phyloP scores from a whole-genome alignment of 768 basidiomycete genomes.

The Collybiopsis confluens region DNA sequence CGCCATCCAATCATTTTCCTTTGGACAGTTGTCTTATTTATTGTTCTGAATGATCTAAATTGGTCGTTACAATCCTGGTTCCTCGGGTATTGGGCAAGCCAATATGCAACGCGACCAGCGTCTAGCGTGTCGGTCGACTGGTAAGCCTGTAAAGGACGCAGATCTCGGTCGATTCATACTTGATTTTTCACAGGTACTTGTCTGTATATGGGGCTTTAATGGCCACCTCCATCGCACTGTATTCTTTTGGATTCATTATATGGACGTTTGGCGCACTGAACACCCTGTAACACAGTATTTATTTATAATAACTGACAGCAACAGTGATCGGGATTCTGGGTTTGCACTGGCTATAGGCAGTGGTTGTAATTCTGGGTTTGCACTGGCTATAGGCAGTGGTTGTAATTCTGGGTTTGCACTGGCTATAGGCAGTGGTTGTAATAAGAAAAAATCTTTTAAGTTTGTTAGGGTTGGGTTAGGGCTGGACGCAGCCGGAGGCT shows the following conservation, averaged over 20 bases:
- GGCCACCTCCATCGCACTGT: background rate
- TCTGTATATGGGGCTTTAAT: slow-evolving; percentile 3
- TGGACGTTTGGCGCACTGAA: slow-evolving; percentile 5
- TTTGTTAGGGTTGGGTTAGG: too few relatives aligned
- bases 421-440: too few relatives aligned
- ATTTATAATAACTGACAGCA: too few relatives aligned
- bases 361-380: too few relatives aligned
- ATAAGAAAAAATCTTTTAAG: too few relatives aligned
- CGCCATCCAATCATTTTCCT: slow-evolving; percentile 19
- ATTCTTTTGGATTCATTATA: slow-evolving; percentile 2
- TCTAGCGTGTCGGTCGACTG: slow-evolving; percentile 8
- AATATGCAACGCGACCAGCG: slow-evolving; percentile 7
- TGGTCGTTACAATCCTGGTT: slow-evolving; percentile 18
- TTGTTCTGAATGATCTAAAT: background rate
- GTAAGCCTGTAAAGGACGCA: background rate
- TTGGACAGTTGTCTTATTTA: background rate
- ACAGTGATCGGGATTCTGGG: too few relatives aligned
- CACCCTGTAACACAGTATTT: too few relatives aligned
- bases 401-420: too few relatives aligned
- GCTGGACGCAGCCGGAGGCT: too few relatives aligned
- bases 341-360: too few relatives aligned
- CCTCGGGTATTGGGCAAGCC: slow-evolving; percentile 20
- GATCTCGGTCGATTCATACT: background rate
- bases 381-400: too few relatives aligned
- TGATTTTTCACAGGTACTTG: background rate